These are phyloP conservation scores for Oryza australiensis DNA, from an alignment of 176 grass and related monocot genomes.

Conservation along the genomic window DNA sequence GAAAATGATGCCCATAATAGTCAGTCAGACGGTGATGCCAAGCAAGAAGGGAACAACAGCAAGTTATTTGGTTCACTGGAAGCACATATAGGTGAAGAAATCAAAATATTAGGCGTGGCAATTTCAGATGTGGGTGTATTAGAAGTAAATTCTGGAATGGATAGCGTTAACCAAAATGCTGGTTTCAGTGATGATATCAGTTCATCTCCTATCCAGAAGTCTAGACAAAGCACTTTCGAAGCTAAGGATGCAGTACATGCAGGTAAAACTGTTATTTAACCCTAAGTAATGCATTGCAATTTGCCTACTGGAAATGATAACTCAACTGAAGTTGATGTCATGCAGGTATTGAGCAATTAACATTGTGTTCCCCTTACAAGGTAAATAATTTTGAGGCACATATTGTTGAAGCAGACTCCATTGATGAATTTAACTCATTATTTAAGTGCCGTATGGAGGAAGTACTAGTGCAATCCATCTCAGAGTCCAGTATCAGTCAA, in stretches of 20 bases:
- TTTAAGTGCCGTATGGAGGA: conserved; percentile 49
- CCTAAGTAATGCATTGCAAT: background rate
- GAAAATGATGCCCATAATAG: background rate
- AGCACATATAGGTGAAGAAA: conserved; percentile 44
- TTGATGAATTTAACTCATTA: conserved; percentile 25
- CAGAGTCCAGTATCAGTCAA: conserved; percentile 27
- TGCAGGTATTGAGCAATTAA: conserved; percentile 11
- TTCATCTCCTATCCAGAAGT: background rate
- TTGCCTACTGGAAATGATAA: background rate
- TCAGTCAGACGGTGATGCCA: background rate
- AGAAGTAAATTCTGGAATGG: conserved; percentile 23
- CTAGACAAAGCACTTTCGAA: background rate
- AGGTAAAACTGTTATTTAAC: conserved; percentile 31
- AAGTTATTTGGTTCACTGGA: conserved; percentile 48
- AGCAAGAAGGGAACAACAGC: conserved; percentile 28
- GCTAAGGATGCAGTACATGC: conserved; percentile 9
- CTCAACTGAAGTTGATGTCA: background rate
- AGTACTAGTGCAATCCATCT: conserved; percentile 43
- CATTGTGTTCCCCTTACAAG: background rate
- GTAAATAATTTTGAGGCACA: conserved; percentile 7
- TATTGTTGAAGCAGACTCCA: conserved; percentile 26
- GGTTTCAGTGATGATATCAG: background rate
- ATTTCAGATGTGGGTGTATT: conserved; percentile 35
- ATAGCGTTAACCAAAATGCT: background rate
- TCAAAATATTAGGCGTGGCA: conserved; percentile 39